phyloP scores from a whole-genome alignment of 805 yeast species.

The Cyberlindnera suaveolens region DNA sequence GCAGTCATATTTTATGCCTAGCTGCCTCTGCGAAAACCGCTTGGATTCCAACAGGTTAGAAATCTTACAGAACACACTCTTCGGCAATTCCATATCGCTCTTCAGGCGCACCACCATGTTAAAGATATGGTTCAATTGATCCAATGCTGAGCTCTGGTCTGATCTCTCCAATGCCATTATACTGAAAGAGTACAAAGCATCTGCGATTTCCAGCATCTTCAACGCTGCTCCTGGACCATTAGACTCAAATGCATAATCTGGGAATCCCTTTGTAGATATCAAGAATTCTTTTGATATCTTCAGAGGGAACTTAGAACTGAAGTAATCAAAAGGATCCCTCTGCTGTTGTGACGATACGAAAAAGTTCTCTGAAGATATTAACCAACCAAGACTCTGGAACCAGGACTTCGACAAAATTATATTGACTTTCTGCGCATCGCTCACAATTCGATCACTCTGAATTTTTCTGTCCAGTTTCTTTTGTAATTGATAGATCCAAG shows the following conservation, averaged over 20 bases:
- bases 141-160: slow-evolving; percentile 12
- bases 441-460: slow-evolving; percentile 6
- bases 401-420: slow-evolving; percentile 20
- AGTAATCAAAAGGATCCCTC: slow-evolving; percentile 13
- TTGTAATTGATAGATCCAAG: slow-evolving; percentile 18
- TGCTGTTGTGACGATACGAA: slow-evolving; percentile 10
- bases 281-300: slow-evolving; percentile 19
- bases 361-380: slow-evolving; percentile 18
- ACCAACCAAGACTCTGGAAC: slow-evolving; percentile 22
- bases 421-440: slow-evolving; percentile 21
- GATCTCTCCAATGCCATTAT: slow-evolving; percentile 10
- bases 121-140: slow-evolving; percentile 14
- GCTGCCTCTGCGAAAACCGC: slow-evolving; percentile 6
- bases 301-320: slow-evolving; percentile 17
- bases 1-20: too few relatives aligned
- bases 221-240: slow-evolving; percentile 22
- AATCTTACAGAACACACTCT: slow-evolving; percentile 12
- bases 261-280: slow-evolving; percentile 9
- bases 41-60: slow-evolving; percentile 11
- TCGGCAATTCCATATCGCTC: slow-evolving; percentile 17
- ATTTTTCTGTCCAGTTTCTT: slow-evolving; percentile 14
- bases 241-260: slow-evolving; percentile 20
- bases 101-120: slow-evolving; percentile 16
- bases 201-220: slow-evolving; percentile 20
- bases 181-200: slow-evolving; percentile 16